phyloP scores from a whole-genome alignment of 352 stramenopile genomes.

The Phytophthora rubi region DNA sequence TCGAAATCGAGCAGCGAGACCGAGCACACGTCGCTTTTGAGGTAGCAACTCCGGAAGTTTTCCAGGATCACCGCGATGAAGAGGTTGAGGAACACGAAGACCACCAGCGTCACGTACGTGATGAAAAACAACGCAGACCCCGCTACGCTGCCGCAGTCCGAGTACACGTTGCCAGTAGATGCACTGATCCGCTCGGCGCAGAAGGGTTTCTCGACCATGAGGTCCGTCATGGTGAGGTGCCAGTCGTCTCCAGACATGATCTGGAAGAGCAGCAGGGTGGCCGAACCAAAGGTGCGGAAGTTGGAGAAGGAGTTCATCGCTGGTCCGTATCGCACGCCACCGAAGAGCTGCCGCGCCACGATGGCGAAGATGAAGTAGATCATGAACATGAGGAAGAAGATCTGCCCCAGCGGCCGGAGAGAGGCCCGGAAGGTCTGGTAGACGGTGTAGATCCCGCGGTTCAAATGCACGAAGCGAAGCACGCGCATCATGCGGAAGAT shows the following conservation, averaged over 20 bases:
- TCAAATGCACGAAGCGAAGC: conserved; percentile 76
- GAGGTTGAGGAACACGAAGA: conserved; percentile 86
- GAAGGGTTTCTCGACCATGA: conserved; percentile 63
- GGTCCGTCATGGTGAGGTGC: conserved; percentile 85
- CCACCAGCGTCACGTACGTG: conserved; percentile 76
- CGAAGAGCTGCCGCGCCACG: conserved; percentile 77
- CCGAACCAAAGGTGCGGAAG: conserved; percentile 69
- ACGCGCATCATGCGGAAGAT: conserved; percentile 84
- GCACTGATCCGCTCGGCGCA: conserved; percentile 55
- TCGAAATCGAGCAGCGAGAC: conserved; percentile 84
- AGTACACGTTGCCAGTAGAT: conserved; percentile 47
- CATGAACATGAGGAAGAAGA: conserved; percentile 85
- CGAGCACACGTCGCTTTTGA: conserved; percentile 76
- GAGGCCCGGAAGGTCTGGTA: conserved; percentile 82
- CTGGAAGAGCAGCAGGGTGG: conserved; percentile 75
- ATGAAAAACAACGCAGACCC: conserved; percentile 68
- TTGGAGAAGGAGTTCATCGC: conserved; percentile 76
- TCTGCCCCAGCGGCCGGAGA: conserved; percentile 69
- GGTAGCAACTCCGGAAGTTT: conserved; percentile 83
- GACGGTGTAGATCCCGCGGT: conserved; percentile 72
- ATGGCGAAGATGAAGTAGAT: conserved; percentile 87
- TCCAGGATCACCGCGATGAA: conserved; percentile 87
- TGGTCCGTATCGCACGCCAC: conserved; percentile 59
- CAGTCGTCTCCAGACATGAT: conserved; percentile 87
- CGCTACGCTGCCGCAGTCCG: conserved; percentile 62